A percentile compares a stretch with the other conserved stretches of the same genome.
phyloP scores from a whole-genome alignment of 2,329 filamentous ascomycete genomes.

The Teratosphaeria zuluensis region DNA sequence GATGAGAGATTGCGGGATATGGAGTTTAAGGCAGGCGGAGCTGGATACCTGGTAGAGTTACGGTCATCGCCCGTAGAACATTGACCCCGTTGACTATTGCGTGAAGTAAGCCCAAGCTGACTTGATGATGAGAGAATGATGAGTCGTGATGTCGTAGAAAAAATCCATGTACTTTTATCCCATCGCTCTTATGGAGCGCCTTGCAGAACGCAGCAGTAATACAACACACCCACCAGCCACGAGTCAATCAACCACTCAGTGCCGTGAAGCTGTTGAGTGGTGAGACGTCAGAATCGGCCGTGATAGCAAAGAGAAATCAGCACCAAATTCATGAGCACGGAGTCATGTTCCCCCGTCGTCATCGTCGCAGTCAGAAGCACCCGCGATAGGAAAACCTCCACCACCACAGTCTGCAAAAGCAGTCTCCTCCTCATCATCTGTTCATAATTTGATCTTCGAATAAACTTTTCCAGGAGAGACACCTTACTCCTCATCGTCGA shows the following conservation, averaged over 20 bases:
- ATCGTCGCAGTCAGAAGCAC: not conserved
- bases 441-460: constrained; percentile 1
- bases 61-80: too few species aligned
- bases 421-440: not conserved
- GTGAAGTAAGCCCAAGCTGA: too few species aligned
- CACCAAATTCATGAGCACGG: not conserved
- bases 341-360: not conserved
- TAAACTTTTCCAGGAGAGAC: not conserved
- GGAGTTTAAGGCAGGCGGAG: too few species aligned
- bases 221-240: constrained; percentile 27
- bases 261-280: constrained; percentile 14
- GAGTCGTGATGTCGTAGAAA: not conserved
- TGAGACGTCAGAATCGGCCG: constrained; percentile 38
- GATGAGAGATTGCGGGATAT: too few species aligned
- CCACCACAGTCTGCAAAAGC: not conserved
- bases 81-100: too few species aligned
- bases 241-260: constrained; percentile 38
- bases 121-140: not conserved
- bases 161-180: not conserved
- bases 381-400: constrained; percentile 1
- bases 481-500: constrained; percentile 1
- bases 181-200: not conserved
- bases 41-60: too few species aligned
- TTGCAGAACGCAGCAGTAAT: not conserved
- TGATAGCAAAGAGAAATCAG: not conserved